Conservation (phyloP, 306 rosid genomes). For the Quercus rubra region DNA sequence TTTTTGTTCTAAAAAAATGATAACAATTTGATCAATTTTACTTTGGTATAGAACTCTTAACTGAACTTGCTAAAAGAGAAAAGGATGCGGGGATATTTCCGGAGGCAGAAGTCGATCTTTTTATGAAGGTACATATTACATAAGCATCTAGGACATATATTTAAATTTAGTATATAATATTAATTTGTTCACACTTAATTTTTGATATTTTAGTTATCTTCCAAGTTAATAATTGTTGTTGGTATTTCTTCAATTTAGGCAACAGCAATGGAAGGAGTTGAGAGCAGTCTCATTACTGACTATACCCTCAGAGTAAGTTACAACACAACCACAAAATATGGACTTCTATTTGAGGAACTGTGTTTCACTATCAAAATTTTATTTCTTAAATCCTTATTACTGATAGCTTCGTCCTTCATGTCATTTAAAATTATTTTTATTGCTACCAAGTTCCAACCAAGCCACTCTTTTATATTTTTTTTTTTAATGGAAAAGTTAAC, state of each 20-base stretch:
- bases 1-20: not conserved
- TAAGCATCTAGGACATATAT: too few relatives aligned
- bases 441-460: not conserved
- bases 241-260: conserved; percentile 50
- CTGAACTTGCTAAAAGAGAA: conserved; percentile 80
- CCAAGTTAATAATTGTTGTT: not conserved
- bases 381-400: too few relatives aligned
- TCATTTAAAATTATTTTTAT: not conserved
- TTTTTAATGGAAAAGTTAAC: too few relatives aligned
- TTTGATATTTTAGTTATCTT: not conserved
- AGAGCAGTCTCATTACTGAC: conserved; percentile 78
- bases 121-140: conserved; percentile 69
- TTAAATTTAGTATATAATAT: not conserved
- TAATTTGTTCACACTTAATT: too few relatives aligned
- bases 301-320: conserved; percentile 75
- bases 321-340: not conserved
- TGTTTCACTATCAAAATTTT: too few relatives aligned
- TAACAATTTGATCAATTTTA: not conserved
- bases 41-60: conserved; percentile 51
- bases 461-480: not conserved
- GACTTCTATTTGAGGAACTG: too few relatives aligned
- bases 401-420: not conserved
- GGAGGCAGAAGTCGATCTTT: conserved; percentile 90
- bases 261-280: conserved; percentile 80
- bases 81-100: conserved; percentile 75